These are phyloP conservation scores for Sporothrix inflata DNA, from an alignment of 2,329 filamentous ascomycete genomes.

Conservation along the genomic window DNA sequence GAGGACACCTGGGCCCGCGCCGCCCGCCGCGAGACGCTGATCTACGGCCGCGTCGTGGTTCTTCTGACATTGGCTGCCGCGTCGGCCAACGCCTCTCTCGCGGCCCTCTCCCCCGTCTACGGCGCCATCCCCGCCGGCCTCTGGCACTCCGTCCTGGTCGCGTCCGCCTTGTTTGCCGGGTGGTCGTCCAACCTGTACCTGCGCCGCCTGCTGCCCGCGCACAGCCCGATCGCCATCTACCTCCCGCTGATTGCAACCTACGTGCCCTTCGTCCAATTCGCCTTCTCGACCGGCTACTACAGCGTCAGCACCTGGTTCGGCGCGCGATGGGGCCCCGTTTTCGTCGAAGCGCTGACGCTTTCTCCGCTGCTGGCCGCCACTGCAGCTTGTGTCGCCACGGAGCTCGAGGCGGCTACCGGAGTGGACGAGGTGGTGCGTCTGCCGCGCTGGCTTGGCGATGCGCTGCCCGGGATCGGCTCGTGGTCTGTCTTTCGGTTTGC, in stretches of 20 bases:
- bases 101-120: constrained; percentile 83
- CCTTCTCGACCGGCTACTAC: constrained; percentile 55
- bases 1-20: constrained; percentile 43
- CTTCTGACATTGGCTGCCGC: constrained; percentile 63
- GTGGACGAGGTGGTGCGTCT: constrained; percentile 54
- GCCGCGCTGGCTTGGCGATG: constrained; percentile 62
- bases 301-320: constrained; percentile 56
- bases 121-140: constrained; percentile 77
- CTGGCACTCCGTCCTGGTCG: constrained; percentile 70
- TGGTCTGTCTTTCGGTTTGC: constrained; percentile 66
- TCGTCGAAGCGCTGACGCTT: constrained; percentile 75
- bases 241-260: constrained; percentile 75
- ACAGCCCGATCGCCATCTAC: constrained; percentile 57
- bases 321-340: constrained; percentile 70
- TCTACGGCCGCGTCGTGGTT: constrained; percentile 49
- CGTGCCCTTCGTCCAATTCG: constrained; percentile 72
- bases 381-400: constrained; percentile 64
- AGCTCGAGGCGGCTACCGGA: constrained; percentile 59
- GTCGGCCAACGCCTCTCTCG: constrained; percentile 71
- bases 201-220: constrained; percentile 48
- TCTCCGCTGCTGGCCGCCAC: constrained; percentile 70
- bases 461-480: constrained; percentile 66
- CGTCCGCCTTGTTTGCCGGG: constrained; percentile 68
- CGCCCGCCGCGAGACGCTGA: constrained; percentile 43
- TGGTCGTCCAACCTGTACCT: constrained; percentile 69